Percentiles rank a stretch among this genome's conserved stretches.
phyloP scores from a whole-genome alignment of 1,284 basidiomycete species.

The Peniophora sp. region DNA sequence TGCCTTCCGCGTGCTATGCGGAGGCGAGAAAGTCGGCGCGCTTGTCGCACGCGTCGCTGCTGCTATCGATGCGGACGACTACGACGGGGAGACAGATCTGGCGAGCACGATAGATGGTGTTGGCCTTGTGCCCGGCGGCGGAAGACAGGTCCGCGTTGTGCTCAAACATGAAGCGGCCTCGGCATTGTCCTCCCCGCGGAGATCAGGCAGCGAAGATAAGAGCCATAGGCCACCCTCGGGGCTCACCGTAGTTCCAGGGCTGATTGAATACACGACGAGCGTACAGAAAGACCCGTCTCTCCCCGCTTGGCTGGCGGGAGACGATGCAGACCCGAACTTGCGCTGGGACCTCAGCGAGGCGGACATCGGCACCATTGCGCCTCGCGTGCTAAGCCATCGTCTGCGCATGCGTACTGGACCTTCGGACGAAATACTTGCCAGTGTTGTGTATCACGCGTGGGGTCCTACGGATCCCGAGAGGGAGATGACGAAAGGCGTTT shows the following conservation, averaged over 20 bases:
- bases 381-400: constrained; percentile 63
- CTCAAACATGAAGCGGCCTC: neutral
- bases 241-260: neutral
- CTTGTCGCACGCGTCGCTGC: constrained; percentile 25
- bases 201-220: neutral
- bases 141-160: constrained; percentile 3
- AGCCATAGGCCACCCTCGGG: neutral
- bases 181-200: neutral
- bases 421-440: constrained; percentile 57
- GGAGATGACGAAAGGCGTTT: constrained; percentile 9
- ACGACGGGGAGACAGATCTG: constrained; percentile 2
- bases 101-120: neutral
- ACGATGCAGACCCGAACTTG: constrained; percentile 9
- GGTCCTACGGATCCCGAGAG: constrained; percentile 5
- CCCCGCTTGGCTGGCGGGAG: neutral
- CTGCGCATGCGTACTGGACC: constrained; percentile 58
- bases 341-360: constrained; percentile 60
- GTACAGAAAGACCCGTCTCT: neutral
- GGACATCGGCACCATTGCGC: constrained; percentile 61
- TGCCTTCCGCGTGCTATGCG: constrained; percentile 55
- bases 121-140: neutral
- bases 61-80: neutral
- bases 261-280: too few relatives aligned
- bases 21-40: constrained; percentile 45
- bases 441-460: constrained; percentile 34